These are phyloP conservation scores for Sporobolomyces pararoseus DNA, from an alignment of 768 basidiomycete genomes.

Conservation along the genomic window DNA sequence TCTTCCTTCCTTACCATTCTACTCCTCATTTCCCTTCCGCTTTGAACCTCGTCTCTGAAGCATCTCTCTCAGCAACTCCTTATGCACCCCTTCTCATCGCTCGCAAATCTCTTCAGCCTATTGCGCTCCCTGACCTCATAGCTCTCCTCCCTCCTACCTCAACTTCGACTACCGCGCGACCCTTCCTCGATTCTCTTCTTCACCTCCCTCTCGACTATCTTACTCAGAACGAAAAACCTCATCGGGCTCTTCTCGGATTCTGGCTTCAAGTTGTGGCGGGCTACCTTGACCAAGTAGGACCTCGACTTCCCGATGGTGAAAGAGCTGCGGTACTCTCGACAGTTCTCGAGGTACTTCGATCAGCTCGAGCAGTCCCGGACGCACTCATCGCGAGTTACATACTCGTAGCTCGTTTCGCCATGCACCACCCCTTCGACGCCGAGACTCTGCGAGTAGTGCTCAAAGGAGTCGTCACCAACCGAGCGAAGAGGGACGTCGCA, in stretches of 20 bases:
- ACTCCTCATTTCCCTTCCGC: constrained; percentile 91
- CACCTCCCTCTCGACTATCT: constrained; percentile 62
- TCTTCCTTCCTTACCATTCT: constrained; percentile 93
- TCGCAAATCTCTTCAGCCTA: constrained; percentile 68
- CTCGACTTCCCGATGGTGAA: constrained; percentile 45
- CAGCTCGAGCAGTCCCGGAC: constrained; percentile 30
- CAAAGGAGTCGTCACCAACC: constrained; percentile 52
- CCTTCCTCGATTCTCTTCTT: constrained; percentile 68
- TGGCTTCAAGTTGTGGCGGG: constrained; percentile 75
- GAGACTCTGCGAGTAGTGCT: constrained; percentile 63
- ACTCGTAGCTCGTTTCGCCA: constrained; percentile 66
- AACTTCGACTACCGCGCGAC: constrained; percentile 68
- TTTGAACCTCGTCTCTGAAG: constrained; percentile 68
- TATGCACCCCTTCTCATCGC: constrained; percentile 64
- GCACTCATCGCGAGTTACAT: constrained; percentile 56
- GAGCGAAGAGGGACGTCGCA: constrained; percentile 51
- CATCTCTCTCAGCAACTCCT: background rate
- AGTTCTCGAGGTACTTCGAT: constrained; percentile 43
- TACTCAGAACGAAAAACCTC: constrained; percentile 49
- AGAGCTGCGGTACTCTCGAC: constrained; percentile 44
- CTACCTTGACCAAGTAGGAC: constrained; percentile 62
- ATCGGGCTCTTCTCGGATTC: constrained; percentile 75
- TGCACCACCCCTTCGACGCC: constrained; percentile 60
- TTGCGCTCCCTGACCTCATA: constrained; percentile 70
- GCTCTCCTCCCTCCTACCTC: constrained; percentile 38